Evolutionary conservation across 1,284 basidiomycete species (phyloP).

Genomic region (Kwoniella shivajii): DNA sequence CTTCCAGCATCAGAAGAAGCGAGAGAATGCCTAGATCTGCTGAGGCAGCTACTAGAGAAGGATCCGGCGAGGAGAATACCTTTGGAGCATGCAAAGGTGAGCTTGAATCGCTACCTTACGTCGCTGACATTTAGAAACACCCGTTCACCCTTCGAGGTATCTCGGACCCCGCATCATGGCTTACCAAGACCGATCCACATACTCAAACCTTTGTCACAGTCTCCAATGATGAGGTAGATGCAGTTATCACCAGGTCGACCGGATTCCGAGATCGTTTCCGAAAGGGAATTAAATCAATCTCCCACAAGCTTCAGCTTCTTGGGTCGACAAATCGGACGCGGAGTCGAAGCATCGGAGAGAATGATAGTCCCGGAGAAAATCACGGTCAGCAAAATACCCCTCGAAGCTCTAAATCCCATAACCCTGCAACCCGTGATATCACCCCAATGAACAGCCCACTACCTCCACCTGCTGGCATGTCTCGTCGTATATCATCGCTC

Average conservation of each 20-base stretch:
- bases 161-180: slow-evolving; percentile 72
- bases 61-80: slow-evolving; percentile 76
- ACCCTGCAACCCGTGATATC: slow-evolving; percentile 11
- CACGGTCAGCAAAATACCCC: slow-evolving; percentile 17
- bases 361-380: slow-evolving; percentile 10
- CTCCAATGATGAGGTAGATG: slow-evolving; percentile 76
- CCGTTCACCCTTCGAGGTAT: slow-evolving; percentile 81
- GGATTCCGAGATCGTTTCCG: slow-evolving; percentile 46
- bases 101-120: slow-evolving; percentile 24
- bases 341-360: slow-evolving; percentile 38
- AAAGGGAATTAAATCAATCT: slow-evolving; percentile 44
- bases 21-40: slow-evolving; percentile 67
- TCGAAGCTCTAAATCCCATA: slow-evolving; percentile 13
- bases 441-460: slow-evolving; percentile 28
- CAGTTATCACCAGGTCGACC: slow-evolving; percentile 61
- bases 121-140: slow-evolving; percentile 40
- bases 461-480: slow-evolving; percentile 14
- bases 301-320: slow-evolving; percentile 37
- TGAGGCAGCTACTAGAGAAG: slow-evolving; percentile 80
- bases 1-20: slow-evolving; percentile 50
- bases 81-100: slow-evolving; percentile 81
- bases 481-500: slow-evolving; percentile 32
- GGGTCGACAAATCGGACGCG: slow-evolving; percentile 31
- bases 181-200: slow-evolving; percentile 69
- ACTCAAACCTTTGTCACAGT: slow-evolving; percentile 66